Evolutionary conservation across 768 basidiomycete genomes (phyloP).

Genomic region (Cyathus striatus): DNA sequence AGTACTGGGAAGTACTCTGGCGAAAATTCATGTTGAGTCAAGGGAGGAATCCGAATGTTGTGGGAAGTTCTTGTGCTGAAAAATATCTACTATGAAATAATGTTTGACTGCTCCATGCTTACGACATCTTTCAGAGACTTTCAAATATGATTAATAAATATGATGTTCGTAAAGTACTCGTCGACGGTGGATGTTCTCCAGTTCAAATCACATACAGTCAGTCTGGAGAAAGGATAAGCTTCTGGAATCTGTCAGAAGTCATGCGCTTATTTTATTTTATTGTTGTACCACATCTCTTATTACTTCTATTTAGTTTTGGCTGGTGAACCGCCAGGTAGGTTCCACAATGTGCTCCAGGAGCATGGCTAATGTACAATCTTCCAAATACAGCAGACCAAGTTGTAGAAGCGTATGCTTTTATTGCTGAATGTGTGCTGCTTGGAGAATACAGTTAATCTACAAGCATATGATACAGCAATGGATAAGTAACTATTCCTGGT

Average conservation of each 20-base stretch:
- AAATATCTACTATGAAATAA: no score
- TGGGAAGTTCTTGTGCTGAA: no score
- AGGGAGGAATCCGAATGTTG: no score
- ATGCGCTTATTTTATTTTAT: not conserved
- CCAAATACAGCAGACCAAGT: conserved; percentile 59
- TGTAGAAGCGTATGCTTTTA: conserved; percentile 74
- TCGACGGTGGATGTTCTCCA: conserved; percentile 26
- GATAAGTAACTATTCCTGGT: conserved; percentile 64
- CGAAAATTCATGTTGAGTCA: no score
- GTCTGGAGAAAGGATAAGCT: conserved; percentile 52
- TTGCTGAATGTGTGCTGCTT: conserved; percentile 56
- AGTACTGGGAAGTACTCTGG: no score
- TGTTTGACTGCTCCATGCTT: no score
- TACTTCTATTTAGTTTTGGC: conserved; percentile 45
- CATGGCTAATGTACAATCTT: not conserved
- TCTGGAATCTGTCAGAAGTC: conserved; percentile 59
- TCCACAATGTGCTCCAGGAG: conserved; percentile 1
- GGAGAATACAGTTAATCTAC: not conserved
- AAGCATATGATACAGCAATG: not conserved
- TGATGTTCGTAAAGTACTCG: conserved; percentile 39
- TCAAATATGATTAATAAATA: conserved; percentile 46
- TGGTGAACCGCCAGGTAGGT: conserved; percentile 54
- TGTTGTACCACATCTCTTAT: not conserved
- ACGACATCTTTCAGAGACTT: conserved; percentile 47
- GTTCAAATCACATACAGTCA: conserved; percentile 65